Base-by-base conservation (phyloP, 371 early-diverging fungal genomes). In the Mortierella polycephala region DNA sequence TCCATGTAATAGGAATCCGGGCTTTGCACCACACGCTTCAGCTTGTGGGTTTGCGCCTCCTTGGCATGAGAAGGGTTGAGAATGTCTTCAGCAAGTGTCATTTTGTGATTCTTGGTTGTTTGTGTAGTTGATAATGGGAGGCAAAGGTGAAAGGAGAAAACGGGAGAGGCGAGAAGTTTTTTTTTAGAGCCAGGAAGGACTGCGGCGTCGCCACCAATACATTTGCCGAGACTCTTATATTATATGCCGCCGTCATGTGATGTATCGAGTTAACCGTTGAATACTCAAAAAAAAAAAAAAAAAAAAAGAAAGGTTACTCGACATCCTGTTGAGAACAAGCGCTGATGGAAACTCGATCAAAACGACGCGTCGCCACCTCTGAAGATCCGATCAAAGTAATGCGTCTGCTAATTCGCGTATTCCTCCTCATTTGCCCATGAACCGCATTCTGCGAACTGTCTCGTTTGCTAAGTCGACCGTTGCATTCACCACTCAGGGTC, bases 1-100 rank as follows among this genome's bases (percentile, higher is more conserved):
- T 99, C 98, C 99, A 99, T 99, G 89, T 98, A 99, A 92, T 92
- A 99, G 47, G 99, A 98, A 93, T 99, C 97, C 60, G 99, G 97
- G 82, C 92, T 92, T 86, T 97, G 99, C 77, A 99, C 99, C 64
- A 99, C 89, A 83, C 99, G 93, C 95, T 99, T 99, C 74, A 98
- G 94, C 93, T 99, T 99, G 96, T 99, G 97, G 79, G 89, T 87
- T 75, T 92, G 91, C 85, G 89, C 90, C 87, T 98, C 94, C 82
- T 90, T 86, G 75, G 95, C 94, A 80, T 90, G 88, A 70, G 96
- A 90, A 62, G 99, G 99, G 92, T 98, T 97, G 71, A 98, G 93
- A 84, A 99, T 94, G 89, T 99, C 99, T 82, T 96, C 92, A 81
- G 96, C 96, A 77, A 99, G 72, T 44, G 65, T 60, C 77, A 77